Percentiles rank a stretch among this genome's conserved stretches.
Evolutionary conservation across 805 yeast genomes (phyloP).

Genomic region (Metschnikowia lunata): DNA sequence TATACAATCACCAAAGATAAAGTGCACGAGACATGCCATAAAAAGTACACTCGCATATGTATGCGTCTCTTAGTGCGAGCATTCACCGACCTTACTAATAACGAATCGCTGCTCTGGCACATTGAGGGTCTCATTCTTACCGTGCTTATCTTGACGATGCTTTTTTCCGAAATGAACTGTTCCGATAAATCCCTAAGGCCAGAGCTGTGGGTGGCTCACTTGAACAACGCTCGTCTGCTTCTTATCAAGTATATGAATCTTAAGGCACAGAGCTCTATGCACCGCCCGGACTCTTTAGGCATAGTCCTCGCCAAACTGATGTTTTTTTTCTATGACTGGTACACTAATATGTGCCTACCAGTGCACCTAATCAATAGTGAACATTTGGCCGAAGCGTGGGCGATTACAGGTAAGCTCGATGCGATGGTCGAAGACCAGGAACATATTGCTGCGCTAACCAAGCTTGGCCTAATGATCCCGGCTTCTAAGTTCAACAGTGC

Average conservation of each 20-base stretch:
- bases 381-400: conserved; percentile 12
- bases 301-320: conserved; percentile 17
- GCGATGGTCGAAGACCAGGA: conserved; percentile 9
- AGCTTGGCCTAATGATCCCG: conserved; percentile 16
- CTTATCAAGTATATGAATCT: conserved; percentile 20
- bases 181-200: conserved; percentile 13
- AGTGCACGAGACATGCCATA: conserved; percentile 15
- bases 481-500: conserved; percentile 9
- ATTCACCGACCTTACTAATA: conserved; percentile 15
- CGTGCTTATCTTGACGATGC: conserved; percentile 22
- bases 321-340: conserved; percentile 19
- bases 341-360: conserved; percentile 15
- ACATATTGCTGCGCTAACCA: conserved; percentile 6
- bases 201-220: conserved; percentile 24
- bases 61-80: conserved; percentile 18
- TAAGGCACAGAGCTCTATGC: conserved; percentile 11
- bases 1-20: conserved; percentile 10
- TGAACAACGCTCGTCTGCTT: conserved; percentile 24
- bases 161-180: conserved; percentile 19
- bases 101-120: conserved; percentile 18
- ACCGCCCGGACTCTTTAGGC: conserved; percentile 18
- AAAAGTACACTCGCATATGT: conserved; percentile 16
- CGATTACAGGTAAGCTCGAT: conserved; percentile 5
- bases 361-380: conserved; percentile 5
- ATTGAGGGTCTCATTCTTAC: conserved; percentile 26